These are phyloP conservation scores for Pseudogymnoascus sp. DNA, from an alignment of 2,329 filamentous ascomycete species.

Conservation along the genomic window DNA sequence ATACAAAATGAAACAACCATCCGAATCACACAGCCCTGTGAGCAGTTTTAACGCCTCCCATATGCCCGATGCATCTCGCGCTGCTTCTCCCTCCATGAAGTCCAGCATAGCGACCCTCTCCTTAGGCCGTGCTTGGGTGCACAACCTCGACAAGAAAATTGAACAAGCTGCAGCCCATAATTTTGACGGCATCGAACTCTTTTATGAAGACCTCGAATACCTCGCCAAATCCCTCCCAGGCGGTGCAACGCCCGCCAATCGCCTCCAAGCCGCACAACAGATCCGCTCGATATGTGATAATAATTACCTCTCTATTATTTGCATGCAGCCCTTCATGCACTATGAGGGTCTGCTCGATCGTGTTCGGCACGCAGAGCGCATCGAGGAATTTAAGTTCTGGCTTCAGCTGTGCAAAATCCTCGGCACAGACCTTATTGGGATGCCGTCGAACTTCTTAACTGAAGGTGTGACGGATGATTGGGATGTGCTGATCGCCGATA, in stretches of 20 bases:
- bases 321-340: slow-evolving; percentile 23
- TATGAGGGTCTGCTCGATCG: slow-evolving; percentile 62
- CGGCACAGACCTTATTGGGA: slow-evolving; percentile 47
- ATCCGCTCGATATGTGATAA: slow-evolving; percentile 51
- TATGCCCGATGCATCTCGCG: background rate
- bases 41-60: background rate
- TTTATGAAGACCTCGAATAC: slow-evolving; percentile 68
- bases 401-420: slow-evolving; percentile 7
- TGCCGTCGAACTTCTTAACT: slow-evolving; percentile 55
- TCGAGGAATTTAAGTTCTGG: background rate
- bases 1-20: background rate
- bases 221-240: slow-evolving; percentile 36
- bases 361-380: slow-evolving; percentile 37
- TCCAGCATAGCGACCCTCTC: slow-evolving; percentile 9
- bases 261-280: slow-evolving; percentile 48
- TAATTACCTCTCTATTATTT: slow-evolving; percentile 49
- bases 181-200: slow-evolving; percentile 66
- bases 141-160: slow-evolving; percentile 60
- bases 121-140: slow-evolving; percentile 63
- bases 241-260: slow-evolving; percentile 33
- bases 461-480: slow-evolving; percentile 40
- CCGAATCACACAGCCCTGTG: background rate
- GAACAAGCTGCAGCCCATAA: slow-evolving; percentile 58
- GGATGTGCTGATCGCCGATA: slow-evolving; percentile 53
- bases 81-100: slow-evolving; percentile 6